A percentile compares a stretch with the other conserved stretches of the same genome.
Conservation (phyloP, 164 flowering plant genomes). For the Protea cynaroides region DNA sequence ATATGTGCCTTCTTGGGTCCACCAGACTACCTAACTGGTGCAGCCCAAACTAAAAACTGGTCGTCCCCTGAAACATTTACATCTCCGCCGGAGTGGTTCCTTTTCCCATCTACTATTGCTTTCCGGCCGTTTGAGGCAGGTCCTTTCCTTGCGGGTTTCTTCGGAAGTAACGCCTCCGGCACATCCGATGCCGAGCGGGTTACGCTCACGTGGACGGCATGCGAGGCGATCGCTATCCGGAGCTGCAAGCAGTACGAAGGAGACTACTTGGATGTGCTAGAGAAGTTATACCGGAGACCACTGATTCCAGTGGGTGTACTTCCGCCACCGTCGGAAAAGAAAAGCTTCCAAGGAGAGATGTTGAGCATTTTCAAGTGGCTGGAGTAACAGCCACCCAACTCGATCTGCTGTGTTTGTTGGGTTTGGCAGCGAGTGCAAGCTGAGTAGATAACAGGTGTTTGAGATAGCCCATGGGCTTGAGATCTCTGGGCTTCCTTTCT, state of each 20-base stretch:
- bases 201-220: not conserved
- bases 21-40: slow-evolving; percentile 13
- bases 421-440: too few relatives aligned
- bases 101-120: slow-evolving; percentile 9
- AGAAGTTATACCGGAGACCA: slow-evolving; percentile 19
- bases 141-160: not conserved
- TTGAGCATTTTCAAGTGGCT: slow-evolving; percentile 30
- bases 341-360: slow-evolving; percentile 3
- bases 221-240: slow-evolving; percentile 15
- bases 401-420: too few relatives aligned
- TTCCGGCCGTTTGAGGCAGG: slow-evolving; percentile 10
- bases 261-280: slow-evolving; percentile 18
- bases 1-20: slow-evolving; percentile 10
- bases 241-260: slow-evolving; percentile 32
- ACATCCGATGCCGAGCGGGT: slow-evolving; percentile 4
- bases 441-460: too few relatives aligned
- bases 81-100: not conserved
- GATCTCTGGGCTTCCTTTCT: too few relatives aligned
- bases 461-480: too few relatives aligned
- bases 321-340: slow-evolving; percentile 22
- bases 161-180: slow-evolving; percentile 12
- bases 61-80: not conserved
- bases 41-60: not conserved
- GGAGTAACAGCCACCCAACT: slow-evolving; percentile 19
- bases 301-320: slow-evolving; percentile 36